Percentiles rank a stretch among this genome's conserved stretches.
Conservation (phyloP, 768 basidiomycete genomes). For the Agrocybe praecox region DNA sequence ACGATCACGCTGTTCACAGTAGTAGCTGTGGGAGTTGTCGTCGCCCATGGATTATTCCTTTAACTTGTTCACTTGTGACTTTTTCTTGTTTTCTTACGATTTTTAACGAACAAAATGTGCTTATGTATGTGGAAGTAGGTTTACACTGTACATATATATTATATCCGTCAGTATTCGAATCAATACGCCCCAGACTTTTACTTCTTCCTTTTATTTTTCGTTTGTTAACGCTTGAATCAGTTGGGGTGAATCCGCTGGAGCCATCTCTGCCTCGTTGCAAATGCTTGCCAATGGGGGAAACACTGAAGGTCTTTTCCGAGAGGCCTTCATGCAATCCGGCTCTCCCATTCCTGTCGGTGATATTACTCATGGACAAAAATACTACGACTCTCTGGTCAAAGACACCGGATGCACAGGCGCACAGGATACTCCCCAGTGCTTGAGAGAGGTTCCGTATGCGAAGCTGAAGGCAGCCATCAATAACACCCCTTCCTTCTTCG, state of each 20-base stretch:
- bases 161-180: slow-evolving; percentile 67
- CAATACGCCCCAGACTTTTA: slow-evolving; percentile 63
- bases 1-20: neutral
- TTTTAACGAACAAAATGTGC: neutral
- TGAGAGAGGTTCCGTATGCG: slow-evolving; percentile 39
- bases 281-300: slow-evolving; percentile 50
- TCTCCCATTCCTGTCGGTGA: slow-evolving; percentile 45
- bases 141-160: too few species aligned
- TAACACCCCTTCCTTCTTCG: slow-evolving; percentile 35
- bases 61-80: neutral
- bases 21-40: neutral
- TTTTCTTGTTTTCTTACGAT: neutral
- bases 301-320: slow-evolving; percentile 47
- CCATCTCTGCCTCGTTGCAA: slow-evolving; percentile 53
- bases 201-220: neutral
- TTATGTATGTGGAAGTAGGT: slow-evolving; percentile 4
- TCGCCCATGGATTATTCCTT: neutral
- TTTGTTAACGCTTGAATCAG: slow-evolving; percentile 11
- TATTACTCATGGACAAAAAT: slow-evolving; percentile 39
- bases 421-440: slow-evolving; percentile 41
- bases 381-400: slow-evolving; percentile 45
- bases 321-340: slow-evolving; percentile 48
- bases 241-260: slow-evolving; percentile 50
- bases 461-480: slow-evolving; percentile 41
- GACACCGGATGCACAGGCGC: slow-evolving; percentile 30